Evolutionary conservation across 1,284 basidiomycete species (phyloP).

Genomic region (Cronartium ribicola): DNA sequence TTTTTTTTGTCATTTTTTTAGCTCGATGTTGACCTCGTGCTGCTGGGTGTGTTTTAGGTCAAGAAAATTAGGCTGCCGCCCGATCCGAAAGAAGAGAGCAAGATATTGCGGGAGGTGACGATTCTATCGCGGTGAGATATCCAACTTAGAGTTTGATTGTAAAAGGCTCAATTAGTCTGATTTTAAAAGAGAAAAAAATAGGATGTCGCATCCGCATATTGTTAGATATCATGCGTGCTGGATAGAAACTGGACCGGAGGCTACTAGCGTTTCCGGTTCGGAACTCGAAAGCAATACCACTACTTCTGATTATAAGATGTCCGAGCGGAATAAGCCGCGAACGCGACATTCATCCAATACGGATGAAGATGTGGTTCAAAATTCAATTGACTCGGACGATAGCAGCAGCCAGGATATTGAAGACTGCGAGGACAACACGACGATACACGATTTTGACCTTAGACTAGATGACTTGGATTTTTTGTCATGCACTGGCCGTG

Average conservation of each 20-base stretch:
- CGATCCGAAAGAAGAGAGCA: conserved; percentile 71
- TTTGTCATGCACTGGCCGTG: conserved; percentile 15
- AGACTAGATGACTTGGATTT: conserved; percentile 35
- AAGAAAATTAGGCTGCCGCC: conserved; percentile 80
- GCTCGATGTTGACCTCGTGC: background rate
- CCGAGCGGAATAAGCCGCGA: too few relatives aligned
- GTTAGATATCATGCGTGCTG: conserved; percentile 39
- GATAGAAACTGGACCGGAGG: conserved; percentile 20
- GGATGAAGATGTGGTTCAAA: too few relatives aligned
- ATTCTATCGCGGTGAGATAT: conserved; percentile 67
- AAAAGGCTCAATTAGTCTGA: too few relatives aligned
- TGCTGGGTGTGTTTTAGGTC: conserved; percentile 57
- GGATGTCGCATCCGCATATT: conserved; percentile 39
- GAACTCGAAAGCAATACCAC: background rate
- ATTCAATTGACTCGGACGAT: background rate
- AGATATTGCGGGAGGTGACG: conserved; percentile 87
- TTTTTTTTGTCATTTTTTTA: conserved; percentile 2
- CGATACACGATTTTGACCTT: conserved; percentile 31
- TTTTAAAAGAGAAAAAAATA: background rate
- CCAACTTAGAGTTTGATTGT: too few relatives aligned
- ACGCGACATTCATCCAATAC: too few relatives aligned
- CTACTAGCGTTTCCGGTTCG: conserved; percentile 15
- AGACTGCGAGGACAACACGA: conserved; percentile 24
- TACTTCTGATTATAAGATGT: too few relatives aligned
- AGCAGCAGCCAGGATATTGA: background rate